phyloP scores from a whole-genome alignment of 1,284 basidiomycete genomes.

The Bjerkandera adusta region DNA sequence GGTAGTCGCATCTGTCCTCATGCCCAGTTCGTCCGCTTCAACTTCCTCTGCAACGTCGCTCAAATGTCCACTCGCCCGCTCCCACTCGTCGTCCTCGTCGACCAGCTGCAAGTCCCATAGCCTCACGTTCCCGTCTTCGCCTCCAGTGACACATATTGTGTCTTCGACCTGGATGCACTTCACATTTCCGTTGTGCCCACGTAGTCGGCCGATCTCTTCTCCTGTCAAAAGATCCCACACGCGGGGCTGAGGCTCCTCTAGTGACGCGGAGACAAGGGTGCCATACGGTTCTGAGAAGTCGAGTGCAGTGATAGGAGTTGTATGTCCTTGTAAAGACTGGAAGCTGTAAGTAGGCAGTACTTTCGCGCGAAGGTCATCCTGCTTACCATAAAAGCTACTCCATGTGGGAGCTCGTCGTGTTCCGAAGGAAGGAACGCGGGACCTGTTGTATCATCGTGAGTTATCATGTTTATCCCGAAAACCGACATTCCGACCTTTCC shows the following conservation, averaged over 20 bases:
- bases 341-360: constrained; percentile 2
- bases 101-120: constrained; percentile 88
- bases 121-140: constrained; percentile 80
- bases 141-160: constrained; percentile 87
- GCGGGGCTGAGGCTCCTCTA: constrained; percentile 73
- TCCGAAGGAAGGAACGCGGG: constrained; percentile 97
- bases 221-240: constrained; percentile 90
- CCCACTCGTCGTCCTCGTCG: constrained; percentile 72
- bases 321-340: constrained; percentile 81
- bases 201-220: constrained; percentile 76
- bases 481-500: constrained; percentile 54
- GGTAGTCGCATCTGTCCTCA: constrained; percentile 28
- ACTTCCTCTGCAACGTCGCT: constrained; percentile 65
- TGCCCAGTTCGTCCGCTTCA: constrained; percentile 34
- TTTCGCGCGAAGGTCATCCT: constrained; percentile 2
- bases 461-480: constrained; percentile 18
- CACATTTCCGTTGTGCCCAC: constrained; percentile 78
- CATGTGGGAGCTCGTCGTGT: constrained; percentile 92
- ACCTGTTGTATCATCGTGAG: constrained; percentile 42
- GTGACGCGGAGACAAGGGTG: constrained; percentile 84
- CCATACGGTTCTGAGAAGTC: constrained; percentile 98
- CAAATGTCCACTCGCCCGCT: constrained; percentile 49
- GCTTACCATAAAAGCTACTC: constrained; percentile 93
- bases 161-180: constrained; percentile 95
- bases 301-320: constrained; percentile 81